These are phyloP conservation scores for Mucor sp. DNA, from an alignment of 371 early-diverging fungal species.

Conservation along the genomic window DNA sequence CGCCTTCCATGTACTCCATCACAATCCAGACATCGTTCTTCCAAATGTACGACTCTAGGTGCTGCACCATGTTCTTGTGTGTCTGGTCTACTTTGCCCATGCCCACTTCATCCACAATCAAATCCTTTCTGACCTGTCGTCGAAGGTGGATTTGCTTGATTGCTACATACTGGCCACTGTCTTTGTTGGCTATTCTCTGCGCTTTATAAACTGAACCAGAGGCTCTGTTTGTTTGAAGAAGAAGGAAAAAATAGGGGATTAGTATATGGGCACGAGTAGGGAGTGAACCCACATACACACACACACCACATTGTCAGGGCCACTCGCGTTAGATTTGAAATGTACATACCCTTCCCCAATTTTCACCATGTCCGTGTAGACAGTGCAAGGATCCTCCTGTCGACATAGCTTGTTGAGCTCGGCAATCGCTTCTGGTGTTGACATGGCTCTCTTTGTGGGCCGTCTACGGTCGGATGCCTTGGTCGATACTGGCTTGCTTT, in stretches of 20 bases:
- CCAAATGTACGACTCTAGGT: conserved; percentile 77
- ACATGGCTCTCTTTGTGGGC: conserved; percentile 16
- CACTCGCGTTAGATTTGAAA: not conserved
- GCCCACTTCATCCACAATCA: conserved; percentile 85
- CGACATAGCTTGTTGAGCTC: conserved; percentile 84
- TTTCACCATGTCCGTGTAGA: conserved; percentile 58
- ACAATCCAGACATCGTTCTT: conserved; percentile 81
- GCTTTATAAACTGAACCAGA: conserved; percentile 73
- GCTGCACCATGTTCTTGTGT: conserved; percentile 86
- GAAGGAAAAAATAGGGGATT: not conserved
- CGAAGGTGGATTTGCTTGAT: conserved; percentile 89
- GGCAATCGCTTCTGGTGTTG: conserved; percentile 70
- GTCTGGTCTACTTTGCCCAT: conserved; percentile 83
- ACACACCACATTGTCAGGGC: not conserved
- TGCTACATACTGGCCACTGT: conserved; percentile 62
- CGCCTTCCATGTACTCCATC: conserved; percentile 94
- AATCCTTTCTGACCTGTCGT: conserved; percentile 84
- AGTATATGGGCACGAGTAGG: not conserved
- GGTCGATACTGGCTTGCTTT: not conserved
- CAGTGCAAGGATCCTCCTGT: conserved; percentile 77
- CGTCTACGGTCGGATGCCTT: not conserved
- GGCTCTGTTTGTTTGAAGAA: conserved; percentile 26
- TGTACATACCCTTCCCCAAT: conserved; percentile 71
- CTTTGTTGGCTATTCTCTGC: conserved; percentile 51
- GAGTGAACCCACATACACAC: too few species aligned